Conservation (phyloP, 2,329 filamentous ascomycete species). For the Lasiodiplodia sp. region DNA sequence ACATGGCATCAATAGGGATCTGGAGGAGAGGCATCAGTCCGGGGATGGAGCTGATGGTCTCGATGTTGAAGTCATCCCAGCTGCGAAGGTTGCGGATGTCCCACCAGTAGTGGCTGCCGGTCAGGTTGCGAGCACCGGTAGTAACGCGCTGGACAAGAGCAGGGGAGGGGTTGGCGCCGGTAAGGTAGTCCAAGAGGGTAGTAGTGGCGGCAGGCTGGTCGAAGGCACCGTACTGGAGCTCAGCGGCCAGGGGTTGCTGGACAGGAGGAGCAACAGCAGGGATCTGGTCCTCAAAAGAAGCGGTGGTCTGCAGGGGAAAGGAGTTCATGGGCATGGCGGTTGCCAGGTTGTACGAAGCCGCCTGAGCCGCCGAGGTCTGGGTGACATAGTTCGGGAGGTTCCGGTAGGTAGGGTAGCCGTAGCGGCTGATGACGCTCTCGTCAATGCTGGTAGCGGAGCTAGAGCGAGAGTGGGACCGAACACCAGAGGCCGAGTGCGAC, state of each 20-base stretch:
- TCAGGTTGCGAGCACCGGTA: conserved; percentile 71
- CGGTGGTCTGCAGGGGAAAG: conserved; percentile 36
- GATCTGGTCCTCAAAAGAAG: conserved; percentile 36
- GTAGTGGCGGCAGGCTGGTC: conserved; percentile 58
- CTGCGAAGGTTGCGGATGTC: conserved; percentile 86
- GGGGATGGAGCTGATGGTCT: conserved; percentile 74
- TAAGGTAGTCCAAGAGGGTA: conserved; percentile 80
- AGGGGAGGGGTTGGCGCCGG: conserved; percentile 79
- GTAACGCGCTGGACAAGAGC: conserved; percentile 82
- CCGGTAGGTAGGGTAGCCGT: conserved; percentile 84
- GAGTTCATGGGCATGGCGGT: conserved; percentile 47
- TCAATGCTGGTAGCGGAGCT: conserved; percentile 74
- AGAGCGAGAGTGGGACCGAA: conserved; percentile 56
- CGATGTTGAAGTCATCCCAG: conserved; percentile 81
- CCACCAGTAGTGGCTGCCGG: conserved; percentile 88
- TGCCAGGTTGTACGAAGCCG: conserved; percentile 47
- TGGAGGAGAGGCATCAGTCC: conserved; percentile 75
- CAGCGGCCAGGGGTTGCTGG: conserved; percentile 51
- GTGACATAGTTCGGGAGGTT: conserved; percentile 69
- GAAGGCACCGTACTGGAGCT: conserved; percentile 49
- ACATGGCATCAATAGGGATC: conserved; percentile 63
- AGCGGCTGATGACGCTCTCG: conserved; percentile 69
- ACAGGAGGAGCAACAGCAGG: conserved; percentile 47
- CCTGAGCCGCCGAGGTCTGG: conserved; percentile 40
- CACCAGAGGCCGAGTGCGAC: conserved; percentile 52